Evolutionary conservation across 768 basidiomycete genomes (phyloP), one percentile per base, ranked within the genome.

Genomic region (Boletus edulis): DNA sequence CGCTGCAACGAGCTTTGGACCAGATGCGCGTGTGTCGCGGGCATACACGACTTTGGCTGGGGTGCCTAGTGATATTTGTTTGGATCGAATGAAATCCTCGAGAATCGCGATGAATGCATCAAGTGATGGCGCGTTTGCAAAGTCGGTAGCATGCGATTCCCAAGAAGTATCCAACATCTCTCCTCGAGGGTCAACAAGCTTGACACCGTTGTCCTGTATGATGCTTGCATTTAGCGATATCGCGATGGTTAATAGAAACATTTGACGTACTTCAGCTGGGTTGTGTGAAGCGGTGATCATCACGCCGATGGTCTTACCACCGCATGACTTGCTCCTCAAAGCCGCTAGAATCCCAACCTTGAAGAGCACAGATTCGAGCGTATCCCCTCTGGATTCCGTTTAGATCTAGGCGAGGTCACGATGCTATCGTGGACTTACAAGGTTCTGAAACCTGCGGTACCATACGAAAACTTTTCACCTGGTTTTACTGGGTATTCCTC

Each of bases 281-380:
- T 99, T 99, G 73, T 99, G 97, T n/a, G 94, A 96, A 3, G 97
- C 97, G 37, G 97, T 99, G 68, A 99, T 87, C 97, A 99, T 98
- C 20, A 98, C 91, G 15, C 97, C 97, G 63, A 99, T 89, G 24
- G 86, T 87, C 68, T 86, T 89, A 27, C 97, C 94, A 67, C 88
- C 87, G n/a, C 94, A 79, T 59, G 84, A 86, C 76, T 89, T 97
- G 75, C 94, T 98, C 54, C 97, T 77, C 47, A 99, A 78, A 7
- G 82, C 91, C 43, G 97, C 97, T 17, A 99, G 76, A 39, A 98
- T 74, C 12, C 93, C 97, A 14, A 96, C 88, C 61, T 94, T 83
- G 76, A 97, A 98, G 60, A 99, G 78, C n/a, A 96, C 94, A 11
- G 89, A 89, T 65, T 95, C 93, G 29, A 98, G 80, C 18, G 76